Percentiles rank a stretch among this genome's conserved stretches.
phyloP scores from a whole-genome alignment of 169 alveolate species.

The Ichthyophthirius multifiliis region DNA sequence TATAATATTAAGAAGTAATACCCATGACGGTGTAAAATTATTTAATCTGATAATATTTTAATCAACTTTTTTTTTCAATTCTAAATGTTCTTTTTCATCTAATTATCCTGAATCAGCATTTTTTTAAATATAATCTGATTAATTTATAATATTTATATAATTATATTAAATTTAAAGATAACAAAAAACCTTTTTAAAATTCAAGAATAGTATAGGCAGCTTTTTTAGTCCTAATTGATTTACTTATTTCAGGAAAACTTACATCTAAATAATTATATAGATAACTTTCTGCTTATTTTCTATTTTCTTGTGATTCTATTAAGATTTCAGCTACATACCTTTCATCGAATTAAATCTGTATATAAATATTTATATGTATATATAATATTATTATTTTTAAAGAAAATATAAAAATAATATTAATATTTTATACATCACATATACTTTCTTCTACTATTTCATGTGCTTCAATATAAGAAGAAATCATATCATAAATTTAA shows the following conservation, averaged over 20 bases:
- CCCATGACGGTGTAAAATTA: not conserved
- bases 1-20: no score
- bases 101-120: not conserved
- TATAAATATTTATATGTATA: no score
- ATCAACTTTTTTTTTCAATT: not conserved
- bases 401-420: not conserved
- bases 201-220: not conserved
- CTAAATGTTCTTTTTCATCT: not conserved
- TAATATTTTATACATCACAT: not conserved
- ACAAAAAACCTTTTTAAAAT: not conserved
- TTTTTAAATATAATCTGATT: not conserved
- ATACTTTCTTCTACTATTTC: not conserved
- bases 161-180: not conserved
- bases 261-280: not conserved
- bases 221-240: not conserved
- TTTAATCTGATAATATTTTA: not conserved
- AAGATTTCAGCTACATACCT: not conserved
- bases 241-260: not conserved
- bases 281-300: not conserved
- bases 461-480: not conserved
- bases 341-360: not conserved
- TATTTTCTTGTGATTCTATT: not conserved
- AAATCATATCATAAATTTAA: not conserved
- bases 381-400: no score
- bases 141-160: not conserved